phyloP scores from a whole-genome alignment of 805 yeast species.

The Schizosaccharomyces lindneri region DNA sequence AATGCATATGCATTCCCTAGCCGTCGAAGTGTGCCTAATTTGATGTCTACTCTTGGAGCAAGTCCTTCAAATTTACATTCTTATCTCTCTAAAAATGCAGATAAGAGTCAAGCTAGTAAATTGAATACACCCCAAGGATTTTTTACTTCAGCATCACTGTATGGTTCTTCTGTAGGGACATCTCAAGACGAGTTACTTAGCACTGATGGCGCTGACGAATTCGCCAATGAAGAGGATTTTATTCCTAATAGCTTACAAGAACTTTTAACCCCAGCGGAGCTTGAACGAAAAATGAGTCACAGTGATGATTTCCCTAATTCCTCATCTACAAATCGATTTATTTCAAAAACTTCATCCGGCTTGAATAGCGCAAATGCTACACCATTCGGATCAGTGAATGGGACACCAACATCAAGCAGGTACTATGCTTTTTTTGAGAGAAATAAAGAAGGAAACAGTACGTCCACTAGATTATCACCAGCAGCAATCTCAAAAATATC shows the following conservation, averaged over 20 bases:
- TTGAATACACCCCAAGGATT: neutral
- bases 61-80: neutral
- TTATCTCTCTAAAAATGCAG: neutral
- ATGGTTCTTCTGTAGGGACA: neutral
- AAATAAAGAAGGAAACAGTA: neutral
- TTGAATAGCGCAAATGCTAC: neutral
- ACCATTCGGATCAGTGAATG: neutral
- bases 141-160: conserved; percentile 4
- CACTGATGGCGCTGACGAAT: conserved; percentile 21
- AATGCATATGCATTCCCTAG: neutral
- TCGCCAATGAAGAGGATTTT: conserved; percentile 41
- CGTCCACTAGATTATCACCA: neutral
- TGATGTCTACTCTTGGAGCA: neutral
- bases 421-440: neutral
- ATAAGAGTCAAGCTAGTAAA: neutral
- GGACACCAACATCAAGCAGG: neutral
- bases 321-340: neutral
- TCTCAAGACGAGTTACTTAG: conserved; percentile 10
- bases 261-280: conserved; percentile 57
- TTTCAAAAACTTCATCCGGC: neutral
- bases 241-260: conserved; percentile 67
- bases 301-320: neutral
- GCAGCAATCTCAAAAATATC: neutral
- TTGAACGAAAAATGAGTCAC: conserved; percentile 42
- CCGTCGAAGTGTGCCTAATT: neutral